Evolutionary conservation across 768 basidiomycete species (phyloP).

Genomic region (Lentinula guzmanii): DNA sequence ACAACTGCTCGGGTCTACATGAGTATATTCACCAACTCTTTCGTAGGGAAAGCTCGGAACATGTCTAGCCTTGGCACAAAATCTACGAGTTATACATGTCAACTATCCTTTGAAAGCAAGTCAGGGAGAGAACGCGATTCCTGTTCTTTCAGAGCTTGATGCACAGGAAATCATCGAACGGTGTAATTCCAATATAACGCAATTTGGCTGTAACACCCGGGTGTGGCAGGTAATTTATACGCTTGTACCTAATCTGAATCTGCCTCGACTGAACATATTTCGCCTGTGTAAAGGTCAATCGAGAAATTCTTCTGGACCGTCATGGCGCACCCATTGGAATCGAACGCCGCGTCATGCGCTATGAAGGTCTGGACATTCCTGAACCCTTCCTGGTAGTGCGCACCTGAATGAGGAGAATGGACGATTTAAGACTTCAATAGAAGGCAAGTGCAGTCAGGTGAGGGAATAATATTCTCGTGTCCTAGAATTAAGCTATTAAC

Average conservation of each 20-base stretch:
- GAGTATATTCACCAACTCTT: background rate
- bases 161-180: slow-evolving; percentile 1
- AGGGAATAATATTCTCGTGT: background rate
- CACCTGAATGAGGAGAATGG: background rate
- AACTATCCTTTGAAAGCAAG: slow-evolving; percentile 1
- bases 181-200: background rate
- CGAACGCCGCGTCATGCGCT: background rate
- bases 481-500: background rate
- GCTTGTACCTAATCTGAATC: background rate
- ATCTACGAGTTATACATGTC: background rate
- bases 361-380: slow-evolving; percentile 5
- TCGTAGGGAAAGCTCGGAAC: background rate
- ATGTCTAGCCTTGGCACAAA: background rate
- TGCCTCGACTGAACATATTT: background rate
- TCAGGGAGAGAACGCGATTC: background rate
- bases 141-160: background rate
- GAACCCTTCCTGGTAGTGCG: slow-evolving; percentile 5
- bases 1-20: background rate
- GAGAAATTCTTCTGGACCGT: background rate
- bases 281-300: background rate
- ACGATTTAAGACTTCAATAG: too few species aligned
- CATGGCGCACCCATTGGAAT: background rate
- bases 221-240: slow-evolving; percentile 1
- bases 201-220: slow-evolving; percentile 6
- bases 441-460: too few species aligned